A percentile compares a stretch with the other conserved stretches of the same genome.
phyloP scores from a whole-genome alignment of 768 basidiomycete genomes.

The Nidularia pulvinata region DNA sequence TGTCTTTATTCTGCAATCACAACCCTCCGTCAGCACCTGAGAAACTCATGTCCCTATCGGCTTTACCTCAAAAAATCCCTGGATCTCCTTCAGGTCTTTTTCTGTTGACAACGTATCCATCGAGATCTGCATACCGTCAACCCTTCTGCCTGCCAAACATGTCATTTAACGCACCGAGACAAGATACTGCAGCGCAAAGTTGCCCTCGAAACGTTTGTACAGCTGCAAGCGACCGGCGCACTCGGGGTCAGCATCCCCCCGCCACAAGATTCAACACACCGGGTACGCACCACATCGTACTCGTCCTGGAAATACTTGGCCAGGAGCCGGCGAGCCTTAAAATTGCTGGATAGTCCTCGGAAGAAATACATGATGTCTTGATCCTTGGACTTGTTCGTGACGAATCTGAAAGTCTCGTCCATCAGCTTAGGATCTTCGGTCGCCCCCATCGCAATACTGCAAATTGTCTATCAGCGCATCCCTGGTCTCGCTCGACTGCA shows the following conservation, averaged over 20 bases:
- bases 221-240: conserved; percentile 34
- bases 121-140: conserved; percentile 7
- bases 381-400: conserved; percentile 50
- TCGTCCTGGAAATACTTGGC: conserved; percentile 69
- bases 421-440: conserved; percentile 57
- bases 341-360: conserved; percentile 55
- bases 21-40: conserved; percentile 14
- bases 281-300: conserved; percentile 59
- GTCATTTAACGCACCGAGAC: conserved; percentile 41
- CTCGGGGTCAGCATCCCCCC: background rate
- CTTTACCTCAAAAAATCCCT: conserved; percentile 76
- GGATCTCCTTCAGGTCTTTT: conserved; percentile 61
- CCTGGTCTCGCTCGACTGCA: background rate
- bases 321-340: conserved; percentile 48
- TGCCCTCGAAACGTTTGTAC: conserved; percentile 70
- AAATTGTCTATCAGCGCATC: conserved; percentile 4
- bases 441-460: conserved; percentile 64
- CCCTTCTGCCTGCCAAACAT: background rate
- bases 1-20: conserved; percentile 55
- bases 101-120: conserved; percentile 4
- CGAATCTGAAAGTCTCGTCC: conserved; percentile 61
- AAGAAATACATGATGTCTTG: conserved; percentile 71
- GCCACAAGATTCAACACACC: background rate
- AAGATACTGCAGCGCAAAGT: conserved; percentile 54
- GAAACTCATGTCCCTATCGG: conserved; percentile 1